Conservation (phyloP, 1,284 basidiomycete genomes). For the Apiotrichum sp. region DNA sequence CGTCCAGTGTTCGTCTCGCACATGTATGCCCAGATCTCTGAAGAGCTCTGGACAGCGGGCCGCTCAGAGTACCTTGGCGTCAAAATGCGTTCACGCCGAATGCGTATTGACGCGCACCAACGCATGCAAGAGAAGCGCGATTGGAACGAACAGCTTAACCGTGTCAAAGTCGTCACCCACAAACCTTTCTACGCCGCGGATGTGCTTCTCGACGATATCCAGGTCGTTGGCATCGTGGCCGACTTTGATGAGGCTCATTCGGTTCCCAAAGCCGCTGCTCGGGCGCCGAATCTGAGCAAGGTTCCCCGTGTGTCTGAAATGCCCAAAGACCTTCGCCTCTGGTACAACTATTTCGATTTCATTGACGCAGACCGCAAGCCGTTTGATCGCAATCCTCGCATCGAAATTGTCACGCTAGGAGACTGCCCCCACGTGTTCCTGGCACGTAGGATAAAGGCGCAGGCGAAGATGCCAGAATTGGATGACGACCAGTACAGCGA, state of each 20-base stretch:
- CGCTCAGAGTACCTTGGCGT: conserved; percentile 64
- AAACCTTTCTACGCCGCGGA: conserved; percentile 93
- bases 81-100: conserved; percentile 73
- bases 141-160: conserved; percentile 37
- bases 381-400: conserved; percentile 53
- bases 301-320: conserved; percentile 29
- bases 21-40: conserved; percentile 72
- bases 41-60: conserved; percentile 70
- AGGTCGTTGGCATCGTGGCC: conserved; percentile 72
- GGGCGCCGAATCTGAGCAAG: not conserved
- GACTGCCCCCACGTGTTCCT: conserved; percentile 79
- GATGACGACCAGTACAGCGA: conserved; percentile 16
- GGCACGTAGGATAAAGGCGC: conserved; percentile 55
- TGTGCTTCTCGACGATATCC: conserved; percentile 69
- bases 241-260: conserved; percentile 60
- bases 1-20: conserved; percentile 79
- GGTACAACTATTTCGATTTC: conserved; percentile 80
- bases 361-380: conserved; percentile 69
- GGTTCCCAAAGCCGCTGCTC: not conserved
- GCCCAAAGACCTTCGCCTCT: conserved; percentile 48
- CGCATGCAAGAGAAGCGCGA: conserved; percentile 66
- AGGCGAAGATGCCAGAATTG: conserved; percentile 40
- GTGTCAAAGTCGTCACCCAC: conserved; percentile 48
- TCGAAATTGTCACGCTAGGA: conserved; percentile 67
- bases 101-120: conserved; percentile 89